Base-by-base conservation (phyloP, 1,284 basidiomycete genomes). In the Termitomyces sp. region DNA sequence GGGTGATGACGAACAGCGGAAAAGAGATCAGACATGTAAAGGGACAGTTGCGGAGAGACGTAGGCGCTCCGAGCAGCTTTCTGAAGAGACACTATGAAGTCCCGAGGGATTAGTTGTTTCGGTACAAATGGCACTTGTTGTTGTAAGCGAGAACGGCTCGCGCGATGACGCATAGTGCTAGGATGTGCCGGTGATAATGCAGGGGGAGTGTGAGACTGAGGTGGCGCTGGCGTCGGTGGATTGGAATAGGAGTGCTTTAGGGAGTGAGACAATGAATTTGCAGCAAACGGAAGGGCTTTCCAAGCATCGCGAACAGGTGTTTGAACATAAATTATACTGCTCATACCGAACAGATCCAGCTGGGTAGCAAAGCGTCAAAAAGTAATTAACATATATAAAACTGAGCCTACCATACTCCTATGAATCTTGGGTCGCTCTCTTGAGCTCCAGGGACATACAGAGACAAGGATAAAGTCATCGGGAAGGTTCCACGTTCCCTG, bases 321-420 rank as follows among this genome's bases (percentile, higher is more conserved):
- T 21, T 74, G 68, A 39, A 82, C 65, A 41, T 73, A 71, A 50
- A 90, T 68, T 40, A 80, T 80, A 4, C 79, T 78, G 61, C 86
- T 90, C 77, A 92, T 83, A 2, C 87, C 75, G 66, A 92, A 92
- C 59, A 79, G 81, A 65, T 92, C 88, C 21, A 92, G 73, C 88
- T 91, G 48, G 58, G 53, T 52, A 50, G 50, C 47, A n/a, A 19
- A 34, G 24, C 21, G 38, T 31, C 39, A 0, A 53, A n/a, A 41
- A 39, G 39, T n/a, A 34, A 31, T 28, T 30, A 28, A 21, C 41
- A 24, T 36, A 52, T 31, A 39, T 33, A 26, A 68, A 19, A 44
- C 34, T 15, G 36, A 40, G 15, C 82, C 61, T 65, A 90, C 88
- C 65, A 90, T 68, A 53, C 73, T 77, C 58, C 80, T 80, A 62